Evolutionary conservation across 2,329 filamentous ascomycete genomes (phyloP), one percentile per base, ranked within the genome.

Genomic region (Ascocoryne sarcoides): DNA sequence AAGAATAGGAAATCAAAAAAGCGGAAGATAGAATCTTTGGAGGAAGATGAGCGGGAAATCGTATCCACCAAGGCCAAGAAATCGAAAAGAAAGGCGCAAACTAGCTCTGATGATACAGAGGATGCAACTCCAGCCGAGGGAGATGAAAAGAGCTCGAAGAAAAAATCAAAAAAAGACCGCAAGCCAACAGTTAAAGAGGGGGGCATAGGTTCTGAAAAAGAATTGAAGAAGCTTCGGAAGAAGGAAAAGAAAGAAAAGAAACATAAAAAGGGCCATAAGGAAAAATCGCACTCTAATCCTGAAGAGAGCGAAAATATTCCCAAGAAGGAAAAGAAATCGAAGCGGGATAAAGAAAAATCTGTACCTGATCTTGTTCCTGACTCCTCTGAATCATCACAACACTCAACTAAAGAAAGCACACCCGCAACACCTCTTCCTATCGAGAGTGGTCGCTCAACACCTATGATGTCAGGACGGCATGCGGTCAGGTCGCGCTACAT

Each of bases 401-500:
- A 43, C 18, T 41, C 47, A 8, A 45, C 47, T 18, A 49, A 50
- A 43, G 43, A 49, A 37, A 51, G 44, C 36, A 52, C 55, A 37
- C 45, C 61, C 20, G 50, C 37, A 37, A 52, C 44, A 43, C 54
- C 47, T 44, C 47, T 30, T 17, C 63, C 60, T 15, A 62, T 65
- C 5, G 59, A 58, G 1, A 67, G 63, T 16, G 65, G 62, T 17
- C 65, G 67, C 35, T 65, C 64, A 39, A 66, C 63, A 33, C 67
- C 67, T 19, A 71, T 69, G 43, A 65, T 60, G 45, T 64, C 62
- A 60, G 65, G 73, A 36, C 75, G 87, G 48, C 84, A 89, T 59
- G 75, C 83, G 40, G 77, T 89, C 34, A 71, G 90, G 48, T 79
- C 84, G 51, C 74, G 86, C 45, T 86, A 89, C 62, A 95, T 96